Conservation (phyloP, 1,139 yeast species). For the Hemisphaericaspora xylanilytica region DNA sequence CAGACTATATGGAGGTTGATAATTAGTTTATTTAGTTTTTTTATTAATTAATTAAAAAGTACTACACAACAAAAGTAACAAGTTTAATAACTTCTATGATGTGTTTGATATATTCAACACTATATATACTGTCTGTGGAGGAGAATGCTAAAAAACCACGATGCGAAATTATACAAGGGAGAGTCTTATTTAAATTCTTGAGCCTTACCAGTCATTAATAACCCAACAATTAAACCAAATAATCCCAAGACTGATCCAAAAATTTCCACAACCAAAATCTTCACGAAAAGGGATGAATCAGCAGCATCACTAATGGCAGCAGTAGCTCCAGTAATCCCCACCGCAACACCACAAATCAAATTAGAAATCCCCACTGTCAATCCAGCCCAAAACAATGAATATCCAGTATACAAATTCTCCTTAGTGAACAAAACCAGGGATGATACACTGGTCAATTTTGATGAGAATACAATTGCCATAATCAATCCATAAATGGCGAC, state of each 20-base stretch:
- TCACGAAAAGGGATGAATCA: slow-evolving; percentile 89
- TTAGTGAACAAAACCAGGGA: slow-evolving; percentile 63
- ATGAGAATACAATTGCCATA: slow-evolving; percentile 95
- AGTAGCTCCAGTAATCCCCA: slow-evolving; percentile 96
- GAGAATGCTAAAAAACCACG: background rate
- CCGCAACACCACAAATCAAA: slow-evolving; percentile 95
- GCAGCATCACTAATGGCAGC: slow-evolving; percentile 99
- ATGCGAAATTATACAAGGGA: background rate
- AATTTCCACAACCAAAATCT: slow-evolving; percentile 94
- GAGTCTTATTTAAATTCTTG: slow-evolving; percentile 55
- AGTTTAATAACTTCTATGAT: background rate
- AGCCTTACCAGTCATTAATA: slow-evolving; percentile 95
- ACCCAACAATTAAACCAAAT: slow-evolving; percentile 91
- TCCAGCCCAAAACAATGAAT: slow-evolving; percentile 97
- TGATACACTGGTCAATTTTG: slow-evolving; percentile 78
- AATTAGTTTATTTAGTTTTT: slow-evolving; percentile 18
- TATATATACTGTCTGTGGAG: background rate
- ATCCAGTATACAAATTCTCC: slow-evolving; percentile 89
- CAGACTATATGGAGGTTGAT: slow-evolving; percentile 77
- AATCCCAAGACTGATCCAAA: slow-evolving; percentile 95
- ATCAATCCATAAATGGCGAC: slow-evolving; percentile 98
- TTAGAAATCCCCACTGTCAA: slow-evolving; percentile 91
- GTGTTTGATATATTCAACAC: background rate
- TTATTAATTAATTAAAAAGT: background rate
- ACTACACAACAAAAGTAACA: background rate